Evolutionary conservation across 495 filamentous ascomycete genomes (phyloP), one percentile per base, ranked within the genome.

Genomic region (Beverwykella pulmonaria): DNA sequence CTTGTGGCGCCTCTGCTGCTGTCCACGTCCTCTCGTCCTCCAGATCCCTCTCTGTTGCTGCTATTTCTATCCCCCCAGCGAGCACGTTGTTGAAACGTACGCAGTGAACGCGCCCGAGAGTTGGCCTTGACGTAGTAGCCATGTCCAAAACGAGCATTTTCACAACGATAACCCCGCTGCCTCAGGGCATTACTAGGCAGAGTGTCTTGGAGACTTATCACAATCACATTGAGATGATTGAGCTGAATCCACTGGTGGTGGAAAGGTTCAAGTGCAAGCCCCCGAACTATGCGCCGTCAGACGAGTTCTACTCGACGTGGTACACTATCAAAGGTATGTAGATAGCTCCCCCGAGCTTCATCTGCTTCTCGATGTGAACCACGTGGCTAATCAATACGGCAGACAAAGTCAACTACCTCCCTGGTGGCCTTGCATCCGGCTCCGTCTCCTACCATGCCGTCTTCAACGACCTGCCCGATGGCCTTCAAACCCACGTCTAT

Each of bases 211-310:
- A 84, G 26, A 87, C 88, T 22, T 82, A 93, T 6, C 88, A 91
- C 75, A 83, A 85, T 71, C 89, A 92, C 72, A 75, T 79, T 44
- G 86, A 86, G 62, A 92, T 94, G 84, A 93, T 93, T 70, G 87
- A 90, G 47, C 80, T 92, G 26, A 94, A 92, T 74, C 91, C 91
- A 0, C 82, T 93, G 7, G 89, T 94, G 53, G 83, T 88, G 49
- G 83, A 88, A 39, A 83, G 89, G 44, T 82, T 87, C 59, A 81
- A 81, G 0, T 87, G 88, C 74, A 80, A 80, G 23, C 79, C 89
- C 0, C 90, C 89, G 0, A 71, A 78, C 14, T 80, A 87, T 72
- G 86, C 88, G 7, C 69, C 79, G 6, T 74, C 83, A 8, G 90
- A 94, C 64, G 88, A 92, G 75, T 82, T 78, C 52, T 79, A 86